Base-by-base conservation (phyloP, 768 basidiomycete species). In the Suillus variegatus region DNA sequence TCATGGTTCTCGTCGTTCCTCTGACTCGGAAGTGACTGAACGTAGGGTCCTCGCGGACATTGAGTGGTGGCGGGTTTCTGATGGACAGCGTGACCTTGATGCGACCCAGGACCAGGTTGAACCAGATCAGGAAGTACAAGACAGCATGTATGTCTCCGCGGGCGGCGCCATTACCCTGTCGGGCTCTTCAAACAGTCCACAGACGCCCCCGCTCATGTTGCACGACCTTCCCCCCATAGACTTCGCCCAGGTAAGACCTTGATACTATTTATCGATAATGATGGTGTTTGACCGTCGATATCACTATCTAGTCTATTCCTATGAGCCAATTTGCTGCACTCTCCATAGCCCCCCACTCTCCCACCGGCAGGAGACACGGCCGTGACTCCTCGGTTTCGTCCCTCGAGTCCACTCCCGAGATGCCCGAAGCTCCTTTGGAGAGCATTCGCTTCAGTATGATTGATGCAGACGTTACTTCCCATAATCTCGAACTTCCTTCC, bases 51-150 rank as follows among this genome's bases (percentile, higher is more conserved):
- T 94, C 66, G 92, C 90, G 41, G 92, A 94, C 80, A 89, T 94
- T 72, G 92, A 93, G 75, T 94, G 92, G 92, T 93, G 92, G 92
- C 85, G 82, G 71, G 91, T 93, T 69, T 80, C 84, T 67, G 90
- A 88, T 66, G 88, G 89, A 68, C 91, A 94, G 79, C 81, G 81
- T 64, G 80, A 78, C 68, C 76, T 74, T 69, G 81, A 80, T 73
- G 70, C 73, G 61, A 75, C 73, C 64, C 76, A 75, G 54, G 64
- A 61, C 61, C 76, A 65, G 22, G 72, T 74, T 44, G 69, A 72
- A 49, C 51, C 35, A 10, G 41, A 43, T 44, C 58, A 60, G 58
- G 69, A 63, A 63, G 69, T 58, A 14, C 55, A 64, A 55, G 62
- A 63, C 35, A 9, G 18, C 12, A 36, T 41, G 9, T 64, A 66